Percentiles rank a stretch among this genome's conserved stretches.
Conservation (phyloP, 164 flowering plant species). For the Annona squamosa region DNA sequence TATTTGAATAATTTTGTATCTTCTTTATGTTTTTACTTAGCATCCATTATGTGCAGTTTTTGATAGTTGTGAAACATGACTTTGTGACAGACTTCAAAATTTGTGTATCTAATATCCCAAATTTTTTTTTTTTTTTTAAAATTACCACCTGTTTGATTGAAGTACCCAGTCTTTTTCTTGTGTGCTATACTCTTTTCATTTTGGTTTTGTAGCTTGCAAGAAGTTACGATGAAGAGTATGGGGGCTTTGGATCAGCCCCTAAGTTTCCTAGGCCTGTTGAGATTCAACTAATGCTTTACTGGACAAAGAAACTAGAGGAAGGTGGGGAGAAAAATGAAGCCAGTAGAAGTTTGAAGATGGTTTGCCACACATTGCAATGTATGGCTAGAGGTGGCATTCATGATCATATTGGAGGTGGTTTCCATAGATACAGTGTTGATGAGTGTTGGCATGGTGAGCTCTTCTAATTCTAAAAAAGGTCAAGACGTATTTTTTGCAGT, state of each 20-base stretch:
- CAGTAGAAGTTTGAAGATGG: constrained; percentile 46
- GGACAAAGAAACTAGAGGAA: constrained; percentile 57
- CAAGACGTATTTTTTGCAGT: not conserved
- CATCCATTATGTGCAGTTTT: too few relatives aligned
- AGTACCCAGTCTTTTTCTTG: not conserved
- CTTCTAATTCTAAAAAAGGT: not conserved
- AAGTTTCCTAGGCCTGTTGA: constrained; percentile 98
- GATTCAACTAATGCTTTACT: constrained; percentile 73
- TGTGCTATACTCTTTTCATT: not conserved
- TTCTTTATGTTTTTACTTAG: too few relatives aligned
- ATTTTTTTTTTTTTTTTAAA: not conserved
- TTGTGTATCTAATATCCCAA: not conserved
- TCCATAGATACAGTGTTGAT: constrained; percentile 97
- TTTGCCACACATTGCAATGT: constrained; percentile 58
- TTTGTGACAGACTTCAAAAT: not conserved
- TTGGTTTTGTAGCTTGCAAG: constrained; percentile 40
- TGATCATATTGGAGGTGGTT: constrained; percentile 96
- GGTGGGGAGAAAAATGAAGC: constrained; percentile 45
- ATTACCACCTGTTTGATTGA: not conserved
- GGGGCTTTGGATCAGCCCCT: constrained; percentile 93
- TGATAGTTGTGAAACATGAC: not conserved
- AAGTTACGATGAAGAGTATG: constrained; percentile 58
- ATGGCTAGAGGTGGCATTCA: constrained; percentile 95
- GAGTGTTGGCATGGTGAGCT: constrained; percentile 93
- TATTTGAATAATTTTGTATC: too few relatives aligned